phyloP scores from a whole-genome alignment of 1,284 basidiomycete genomes.

The Pseudozyma pruni region DNA sequence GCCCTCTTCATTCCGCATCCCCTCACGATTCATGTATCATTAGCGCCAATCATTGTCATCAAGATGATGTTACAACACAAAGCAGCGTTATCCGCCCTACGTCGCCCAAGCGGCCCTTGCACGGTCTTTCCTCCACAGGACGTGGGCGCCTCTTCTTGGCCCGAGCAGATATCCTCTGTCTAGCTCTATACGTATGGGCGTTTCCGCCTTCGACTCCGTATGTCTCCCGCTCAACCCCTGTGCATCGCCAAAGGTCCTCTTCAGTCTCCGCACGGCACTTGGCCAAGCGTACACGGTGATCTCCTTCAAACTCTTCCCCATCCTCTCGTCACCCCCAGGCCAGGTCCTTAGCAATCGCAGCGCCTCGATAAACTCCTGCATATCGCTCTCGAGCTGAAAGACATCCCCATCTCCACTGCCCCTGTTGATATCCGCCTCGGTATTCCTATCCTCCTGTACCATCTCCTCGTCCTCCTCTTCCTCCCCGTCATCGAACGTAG shows the following conservation, averaged over 20 bases:
- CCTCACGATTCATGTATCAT: too few relatives aligned
- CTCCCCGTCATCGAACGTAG: constrained; percentile 18
- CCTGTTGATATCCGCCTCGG: constrained; percentile 18
- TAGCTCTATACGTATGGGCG: constrained; percentile 22
- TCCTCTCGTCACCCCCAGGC: constrained; percentile 25
- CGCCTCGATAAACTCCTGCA: constrained; percentile 45
- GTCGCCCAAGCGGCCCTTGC: constrained; percentile 35
- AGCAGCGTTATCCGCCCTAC: neutral
- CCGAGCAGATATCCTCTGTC: constrained; percentile 41
- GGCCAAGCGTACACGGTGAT: constrained; percentile 47
- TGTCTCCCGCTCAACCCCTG: neutral
- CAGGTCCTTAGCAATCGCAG: constrained; percentile 24
- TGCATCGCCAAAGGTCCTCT: constrained; percentile 10
- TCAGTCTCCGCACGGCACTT: constrained; percentile 22
- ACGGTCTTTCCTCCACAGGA: constrained; percentile 42
- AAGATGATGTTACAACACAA: constrained; percentile 1
- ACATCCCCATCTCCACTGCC: constrained; percentile 11
- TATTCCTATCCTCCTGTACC: constrained; percentile 2
- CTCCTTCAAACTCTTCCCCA: constrained; percentile 20
- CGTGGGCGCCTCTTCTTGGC: constrained; percentile 42
- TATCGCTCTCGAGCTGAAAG: constrained; percentile 31
- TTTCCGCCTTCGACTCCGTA: neutral
- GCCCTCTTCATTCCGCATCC: too few relatives aligned
- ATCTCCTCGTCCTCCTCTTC: constrained; percentile 8
- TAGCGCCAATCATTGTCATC: too few relatives aligned